These are phyloP conservation scores for Globisporangium spinosum DNA, from an alignment of 352 stramenopile species.

Conservation along the genomic window DNA sequence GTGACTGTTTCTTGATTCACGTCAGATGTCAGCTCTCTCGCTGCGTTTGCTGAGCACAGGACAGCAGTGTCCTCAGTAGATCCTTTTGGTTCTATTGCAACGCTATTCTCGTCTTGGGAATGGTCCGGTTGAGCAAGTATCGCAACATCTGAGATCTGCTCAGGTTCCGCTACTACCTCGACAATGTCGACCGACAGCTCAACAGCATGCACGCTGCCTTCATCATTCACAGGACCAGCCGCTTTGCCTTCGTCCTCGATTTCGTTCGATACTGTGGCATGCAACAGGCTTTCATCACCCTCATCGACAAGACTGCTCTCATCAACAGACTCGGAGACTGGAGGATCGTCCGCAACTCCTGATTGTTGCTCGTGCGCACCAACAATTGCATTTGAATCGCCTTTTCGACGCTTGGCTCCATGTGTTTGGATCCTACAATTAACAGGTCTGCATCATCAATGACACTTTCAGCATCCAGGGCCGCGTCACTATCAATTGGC, in stretches of 20 bases:
- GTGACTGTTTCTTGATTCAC: too few species aligned
- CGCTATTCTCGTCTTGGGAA: neutral
- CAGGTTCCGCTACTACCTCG: neutral
- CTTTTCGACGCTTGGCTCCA: too few species aligned
- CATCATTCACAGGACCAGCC: neutral
- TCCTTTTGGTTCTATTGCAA: neutral
- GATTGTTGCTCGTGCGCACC: neutral
- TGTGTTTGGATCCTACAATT: too few species aligned
- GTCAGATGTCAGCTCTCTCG: too few species aligned
- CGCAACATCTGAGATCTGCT: neutral
- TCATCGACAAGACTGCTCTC: neutral
- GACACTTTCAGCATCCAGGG: too few species aligned
- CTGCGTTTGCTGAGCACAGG: too few species aligned
- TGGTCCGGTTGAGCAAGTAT: neutral
- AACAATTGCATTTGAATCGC: too few species aligned
- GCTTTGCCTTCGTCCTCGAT: neutral
- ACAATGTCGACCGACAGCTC: neutral
- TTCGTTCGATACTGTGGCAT: neutral
- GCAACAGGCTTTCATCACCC: neutral
- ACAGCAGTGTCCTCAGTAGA: neutral
- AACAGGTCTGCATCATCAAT: too few species aligned
- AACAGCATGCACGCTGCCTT: neutral
- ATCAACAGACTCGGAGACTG: neutral
- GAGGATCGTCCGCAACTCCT: neutral
- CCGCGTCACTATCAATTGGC: too few species aligned